Conservation (phyloP, 345 rosid species). For the Acer negundo region DNA sequence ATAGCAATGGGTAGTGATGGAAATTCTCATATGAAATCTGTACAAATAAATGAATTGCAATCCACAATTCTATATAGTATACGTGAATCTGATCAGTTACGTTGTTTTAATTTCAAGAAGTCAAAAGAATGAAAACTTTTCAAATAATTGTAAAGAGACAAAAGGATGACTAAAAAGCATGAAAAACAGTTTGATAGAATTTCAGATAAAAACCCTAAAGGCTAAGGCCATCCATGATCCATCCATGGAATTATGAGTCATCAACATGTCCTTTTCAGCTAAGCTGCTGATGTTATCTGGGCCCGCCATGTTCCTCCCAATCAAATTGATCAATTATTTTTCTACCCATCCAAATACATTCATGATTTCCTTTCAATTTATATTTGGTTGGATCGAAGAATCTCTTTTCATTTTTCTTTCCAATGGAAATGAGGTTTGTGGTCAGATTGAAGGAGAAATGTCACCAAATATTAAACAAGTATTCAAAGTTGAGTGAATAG, state of each 20-base stretch:
- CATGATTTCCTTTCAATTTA: neutral
- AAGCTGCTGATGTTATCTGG: conserved; percentile 5
- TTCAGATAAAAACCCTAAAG: neutral
- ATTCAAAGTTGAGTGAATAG: neutral
- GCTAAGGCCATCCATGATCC: no score
- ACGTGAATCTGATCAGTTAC: no score
- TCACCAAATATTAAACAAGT: neutral
- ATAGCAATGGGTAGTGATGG: no score
- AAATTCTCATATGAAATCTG: neutral
- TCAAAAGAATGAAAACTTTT: conserved; percentile 9
- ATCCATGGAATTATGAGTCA: neutral
- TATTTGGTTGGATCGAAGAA: neutral
- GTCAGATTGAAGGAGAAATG: neutral
- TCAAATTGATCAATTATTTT: neutral
- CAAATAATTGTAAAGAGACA: neutral
- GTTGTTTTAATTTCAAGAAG: neutral
- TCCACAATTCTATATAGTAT: neutral
- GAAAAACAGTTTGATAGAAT: neutral
- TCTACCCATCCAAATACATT: neutral
- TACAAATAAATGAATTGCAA: neutral
- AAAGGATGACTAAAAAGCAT: neutral
- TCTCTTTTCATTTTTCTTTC: neutral
- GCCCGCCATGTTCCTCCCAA: conserved; percentile 8
- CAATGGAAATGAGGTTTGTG: neutral
- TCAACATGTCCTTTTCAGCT: conserved; percentile 3